A percentile compares a stretch with the other conserved stretches of the same genome.
Evolutionary conservation across 1,284 basidiomycete genomes (phyloP).

Genomic region (Melampsora americana): DNA sequence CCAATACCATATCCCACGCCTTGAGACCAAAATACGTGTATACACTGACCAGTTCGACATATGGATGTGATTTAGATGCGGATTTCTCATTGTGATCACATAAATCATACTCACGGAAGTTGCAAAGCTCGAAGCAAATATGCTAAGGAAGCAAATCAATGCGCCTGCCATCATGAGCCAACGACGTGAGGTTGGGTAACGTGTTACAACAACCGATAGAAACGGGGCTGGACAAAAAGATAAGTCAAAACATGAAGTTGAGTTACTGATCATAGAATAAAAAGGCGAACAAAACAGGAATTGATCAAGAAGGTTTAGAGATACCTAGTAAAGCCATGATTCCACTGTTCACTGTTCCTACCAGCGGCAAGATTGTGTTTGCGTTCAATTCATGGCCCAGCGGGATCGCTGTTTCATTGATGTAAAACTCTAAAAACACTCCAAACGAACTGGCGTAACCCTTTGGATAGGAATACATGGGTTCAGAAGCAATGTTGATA

Average conservation of each 20-base stretch:
- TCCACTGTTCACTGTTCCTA: slow-evolving; percentile 40
- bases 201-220: slow-evolving; percentile 14
- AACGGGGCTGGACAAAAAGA: slow-evolving; percentile 14
- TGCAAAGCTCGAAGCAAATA: slow-evolving; percentile 35
- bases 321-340: slow-evolving; percentile 30
- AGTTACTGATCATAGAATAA: no score
- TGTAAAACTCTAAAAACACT: slow-evolving; percentile 34
- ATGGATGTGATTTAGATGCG: no score
- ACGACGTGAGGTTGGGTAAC: slow-evolving; percentile 11
- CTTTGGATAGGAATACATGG: not conserved
- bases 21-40: slow-evolving; percentile 24
- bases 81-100: no score
- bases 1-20: slow-evolving; percentile 34
- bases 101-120: slow-evolving; percentile 2
- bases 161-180: slow-evolving; percentile 6
- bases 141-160: slow-evolving; percentile 19
- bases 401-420: slow-evolving; percentile 3
- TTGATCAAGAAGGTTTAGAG: no score
- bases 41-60: slow-evolving; percentile 8
- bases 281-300: no score
- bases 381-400: slow-evolving; percentile 26
- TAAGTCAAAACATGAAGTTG: no score
- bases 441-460: slow-evolving; percentile 39
- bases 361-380: slow-evolving; percentile 26
- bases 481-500: no score